Conservation (phyloP, 768 basidiomycete genomes). For the Lyophyllum atratum region DNA sequence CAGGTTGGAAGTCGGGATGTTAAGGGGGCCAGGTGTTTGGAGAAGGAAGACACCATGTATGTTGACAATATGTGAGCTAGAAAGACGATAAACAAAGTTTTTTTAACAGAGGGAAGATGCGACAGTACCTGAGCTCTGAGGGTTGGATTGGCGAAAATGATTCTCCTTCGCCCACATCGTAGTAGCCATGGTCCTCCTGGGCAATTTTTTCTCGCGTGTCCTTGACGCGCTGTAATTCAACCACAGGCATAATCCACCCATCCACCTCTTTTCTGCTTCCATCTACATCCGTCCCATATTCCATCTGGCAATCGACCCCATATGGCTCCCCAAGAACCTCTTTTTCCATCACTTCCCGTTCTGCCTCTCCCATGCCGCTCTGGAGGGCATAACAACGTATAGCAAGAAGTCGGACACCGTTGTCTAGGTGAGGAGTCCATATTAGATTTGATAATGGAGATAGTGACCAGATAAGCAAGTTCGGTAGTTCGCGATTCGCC, state of each 20-base stretch:
- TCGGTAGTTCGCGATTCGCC: slow-evolving; percentile 70
- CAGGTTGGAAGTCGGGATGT: slow-evolving; percentile 36
- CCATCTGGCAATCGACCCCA: slow-evolving; percentile 63
- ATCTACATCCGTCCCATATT: slow-evolving; percentile 51
- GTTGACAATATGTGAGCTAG: slow-evolving; percentile 58
- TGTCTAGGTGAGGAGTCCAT: slow-evolving; percentile 49
- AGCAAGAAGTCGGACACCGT: slow-evolving; percentile 66
- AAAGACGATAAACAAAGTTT: slow-evolving; percentile 13
- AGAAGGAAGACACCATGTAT: slow-evolving; percentile 70
- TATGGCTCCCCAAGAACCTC: slow-evolving; percentile 60
- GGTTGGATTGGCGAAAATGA: slow-evolving; percentile 34
- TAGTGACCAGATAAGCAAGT: slow-evolving; percentile 62
- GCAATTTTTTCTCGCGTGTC: slow-evolving; percentile 49
- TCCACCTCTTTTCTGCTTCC: slow-evolving; percentile 53
- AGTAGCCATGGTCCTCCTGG: slow-evolving; percentile 45
- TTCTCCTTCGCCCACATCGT: slow-evolving; percentile 38
- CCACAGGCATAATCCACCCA: slow-evolving; percentile 79
- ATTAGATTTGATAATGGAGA: slow-evolving; percentile 51
- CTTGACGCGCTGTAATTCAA: slow-evolving; percentile 65
- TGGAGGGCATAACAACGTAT: slow-evolving; percentile 80
- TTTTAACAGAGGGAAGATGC: neutral
- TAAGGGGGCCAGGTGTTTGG: slow-evolving; percentile 35
- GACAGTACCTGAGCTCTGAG: slow-evolving; percentile 57
- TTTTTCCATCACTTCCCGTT: slow-evolving; percentile 66
- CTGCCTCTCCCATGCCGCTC: slow-evolving; percentile 75